Conservation (phyloP, 306 rosid genomes). For the Dalbergia cochinchinensis region DNA sequence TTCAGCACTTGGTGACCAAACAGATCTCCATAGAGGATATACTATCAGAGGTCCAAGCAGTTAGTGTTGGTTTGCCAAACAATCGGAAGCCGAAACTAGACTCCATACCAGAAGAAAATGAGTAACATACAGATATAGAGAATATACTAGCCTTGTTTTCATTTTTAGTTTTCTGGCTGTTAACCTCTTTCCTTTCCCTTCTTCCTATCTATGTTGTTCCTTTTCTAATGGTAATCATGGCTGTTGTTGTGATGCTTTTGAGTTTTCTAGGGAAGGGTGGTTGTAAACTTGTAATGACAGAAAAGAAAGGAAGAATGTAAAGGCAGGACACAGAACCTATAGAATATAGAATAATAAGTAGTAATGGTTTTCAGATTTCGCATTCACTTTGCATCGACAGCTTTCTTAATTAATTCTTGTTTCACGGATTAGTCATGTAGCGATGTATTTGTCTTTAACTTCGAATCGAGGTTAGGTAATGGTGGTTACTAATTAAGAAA, state of each 20-base stretch:
- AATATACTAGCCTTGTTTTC: neutral
- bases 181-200: slow-evolving; percentile 32
- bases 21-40: slow-evolving; percentile 62
- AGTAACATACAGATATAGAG: slow-evolving; percentile 36
- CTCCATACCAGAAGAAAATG: slow-evolving; percentile 70
- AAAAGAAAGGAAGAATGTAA: slow-evolving; percentile 28
- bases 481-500: slow-evolving; percentile 22
- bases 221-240: slow-evolving; percentile 3
- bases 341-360: slow-evolving; percentile 7
- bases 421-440: slow-evolving; percentile 14
- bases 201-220: slow-evolving; percentile 38
- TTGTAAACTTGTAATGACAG: slow-evolving; percentile 1
- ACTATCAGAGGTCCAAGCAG: slow-evolving; percentile 45
- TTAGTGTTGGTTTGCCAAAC: slow-evolving; percentile 20
- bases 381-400: slow-evolving; percentile 16
- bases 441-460: neutral
- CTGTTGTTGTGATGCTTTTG: slow-evolving; percentile 5
- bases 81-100: slow-evolving; percentile 63
- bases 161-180: slow-evolving; percentile 2
- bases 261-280: neutral
- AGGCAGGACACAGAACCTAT: slow-evolving; percentile 17
- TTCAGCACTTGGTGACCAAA: slow-evolving; percentile 62
- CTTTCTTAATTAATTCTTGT: neutral
- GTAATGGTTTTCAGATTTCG: slow-evolving; percentile 21
- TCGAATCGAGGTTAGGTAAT: slow-evolving; percentile 8